phyloP scores from a whole-genome alignment of 2,329 filamentous ascomycete genomes.

The Arthrocladium fulminans region DNA sequence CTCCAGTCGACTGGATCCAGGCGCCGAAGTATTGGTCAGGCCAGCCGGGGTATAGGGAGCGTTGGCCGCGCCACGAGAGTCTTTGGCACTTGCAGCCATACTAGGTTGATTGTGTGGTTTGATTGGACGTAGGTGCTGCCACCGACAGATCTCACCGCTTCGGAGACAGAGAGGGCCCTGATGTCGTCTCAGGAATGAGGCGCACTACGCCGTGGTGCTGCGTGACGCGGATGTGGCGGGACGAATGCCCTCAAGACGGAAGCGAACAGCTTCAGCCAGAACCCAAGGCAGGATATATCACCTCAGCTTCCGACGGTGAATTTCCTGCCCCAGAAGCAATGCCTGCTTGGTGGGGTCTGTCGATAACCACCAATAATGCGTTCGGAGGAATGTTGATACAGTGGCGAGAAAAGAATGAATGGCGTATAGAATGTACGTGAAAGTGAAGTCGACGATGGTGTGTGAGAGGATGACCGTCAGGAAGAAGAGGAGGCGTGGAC shows the following conservation, averaged over 20 bases:
- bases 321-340: background rate
- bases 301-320: background rate
- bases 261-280: no score
- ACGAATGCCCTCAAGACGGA: no score
- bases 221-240: no score
- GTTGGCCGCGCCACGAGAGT: background rate
- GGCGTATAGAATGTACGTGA: background rate
- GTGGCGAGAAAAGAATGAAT: background rate
- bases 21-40: conserved; percentile 25
- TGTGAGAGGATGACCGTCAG: background rate
- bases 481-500: conserved; percentile 9
- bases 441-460: background rate
- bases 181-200: conserved; percentile 32
- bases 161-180: conserved; percentile 58
- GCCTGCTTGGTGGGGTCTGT: background rate
- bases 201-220: background rate
- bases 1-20: conserved; percentile 41
- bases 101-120: conserved; percentile 12
- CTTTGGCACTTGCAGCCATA: background rate
- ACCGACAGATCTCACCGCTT: conserved; percentile 69
- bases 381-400: background rate
- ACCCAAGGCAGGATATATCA: background rate
- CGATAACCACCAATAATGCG: background rate
- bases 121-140: conserved; percentile 67
- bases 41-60: background rate